A percentile compares a stretch with the other conserved stretches of the same genome.
Conservation (phyloP, 169 alveolate genomes). For the Cryptosporidium canis region DNA sequence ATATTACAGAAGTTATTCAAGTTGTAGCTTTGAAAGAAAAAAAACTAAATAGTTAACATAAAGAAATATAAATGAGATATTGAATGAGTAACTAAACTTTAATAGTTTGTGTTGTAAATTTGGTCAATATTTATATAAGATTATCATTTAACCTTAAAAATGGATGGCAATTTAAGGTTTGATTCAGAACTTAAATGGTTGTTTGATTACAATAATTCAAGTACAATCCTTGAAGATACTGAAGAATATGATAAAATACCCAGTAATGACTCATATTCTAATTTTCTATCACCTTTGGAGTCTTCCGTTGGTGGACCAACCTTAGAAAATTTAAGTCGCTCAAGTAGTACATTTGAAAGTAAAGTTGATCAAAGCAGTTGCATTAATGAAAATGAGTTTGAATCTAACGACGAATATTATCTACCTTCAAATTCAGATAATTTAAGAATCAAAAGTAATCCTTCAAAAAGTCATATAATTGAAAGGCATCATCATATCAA, state of each 20-base stretch:
- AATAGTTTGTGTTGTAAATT: neutral
- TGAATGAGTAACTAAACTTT: too few species aligned
- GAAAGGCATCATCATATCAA: neutral
- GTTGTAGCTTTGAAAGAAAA: too few species aligned
- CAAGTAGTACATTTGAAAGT: neutral
- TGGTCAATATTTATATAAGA: neutral
- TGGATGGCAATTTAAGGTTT: neutral
- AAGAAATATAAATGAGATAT: too few species aligned
- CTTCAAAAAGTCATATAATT: neutral
- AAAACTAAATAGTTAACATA: too few species aligned
- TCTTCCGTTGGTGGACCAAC: constrained; percentile 11
- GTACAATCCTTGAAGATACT: neutral
- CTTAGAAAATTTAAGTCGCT: neutral
- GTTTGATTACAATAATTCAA: neutral
- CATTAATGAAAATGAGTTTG: neutral
- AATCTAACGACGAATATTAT: neutral
- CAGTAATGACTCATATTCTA: neutral
- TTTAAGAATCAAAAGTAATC: too few species aligned
- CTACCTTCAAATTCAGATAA: neutral
- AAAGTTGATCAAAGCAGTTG: neutral
- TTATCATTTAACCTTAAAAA: neutral
- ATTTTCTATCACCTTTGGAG: constrained; percentile 17
- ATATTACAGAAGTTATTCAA: too few species aligned
- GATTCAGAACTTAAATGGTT: neutral
- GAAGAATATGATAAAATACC: neutral